Base-by-base conservation (phyloP, 176 grass and related monocot genomes). In the Hordeum marinum region DNA sequence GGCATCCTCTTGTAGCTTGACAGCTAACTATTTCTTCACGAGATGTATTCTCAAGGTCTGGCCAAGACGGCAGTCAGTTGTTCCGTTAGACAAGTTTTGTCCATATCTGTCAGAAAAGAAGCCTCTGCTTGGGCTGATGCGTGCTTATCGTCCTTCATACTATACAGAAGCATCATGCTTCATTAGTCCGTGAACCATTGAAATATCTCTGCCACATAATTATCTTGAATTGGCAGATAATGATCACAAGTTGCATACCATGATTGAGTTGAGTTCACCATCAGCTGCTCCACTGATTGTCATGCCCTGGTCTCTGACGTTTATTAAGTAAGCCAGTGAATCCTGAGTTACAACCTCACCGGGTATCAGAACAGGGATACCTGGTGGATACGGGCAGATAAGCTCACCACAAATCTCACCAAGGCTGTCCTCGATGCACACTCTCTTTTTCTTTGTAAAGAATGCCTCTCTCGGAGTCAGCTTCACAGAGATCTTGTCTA, bases 391-490 rank as follows among this genome's bases (percentile, higher is more conserved):
- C 4, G 93, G 93, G 67, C 85, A 95, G 17, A 98, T 84, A 72
- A 98, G 82, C 79, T 98, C 96, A 46, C 96, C 96, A 78, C 91
- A 93, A 32, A 98, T 95, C 76, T 90, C n/a, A 9, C 89, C 91
- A 68, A 95, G 31, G 76, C 96, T 92, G 31, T 95, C 85, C 72
- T 89, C 78, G 58, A 85, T 83, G 72, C 25, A 15, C 52, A 92
- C 81, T 77, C 54, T 88, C 74, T 62, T 93, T 63, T 98, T 98
- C 80, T 89, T 90, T 63, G 85, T 76, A 85, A 95, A 95, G 79
- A 98, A 95, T 11, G 93, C 89, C 35, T 92, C 89, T 89, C 96
- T 88, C 54, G 93, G 96, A 68, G 72, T 90, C 57, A 95, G 46
- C 35, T 90, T 81, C 43, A 93, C 57, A 42, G 74, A 85, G 39